Conservation (phyloP, 176 grass and related monocot species). For the Guadua angustifolia region DNA sequence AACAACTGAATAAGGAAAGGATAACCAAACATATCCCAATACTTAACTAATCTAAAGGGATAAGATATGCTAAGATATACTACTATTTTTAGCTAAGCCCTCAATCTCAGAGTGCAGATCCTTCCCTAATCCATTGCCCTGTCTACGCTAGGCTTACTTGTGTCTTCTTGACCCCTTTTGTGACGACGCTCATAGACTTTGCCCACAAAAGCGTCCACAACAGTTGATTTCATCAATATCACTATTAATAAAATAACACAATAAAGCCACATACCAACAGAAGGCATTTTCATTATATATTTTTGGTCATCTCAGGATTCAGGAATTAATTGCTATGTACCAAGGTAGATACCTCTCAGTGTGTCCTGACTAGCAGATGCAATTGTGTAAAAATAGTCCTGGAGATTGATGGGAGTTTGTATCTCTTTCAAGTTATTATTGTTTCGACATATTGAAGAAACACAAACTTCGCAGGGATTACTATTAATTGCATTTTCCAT, state of each 20-base stretch:
- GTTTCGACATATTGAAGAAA: neutral
- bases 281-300: neutral
- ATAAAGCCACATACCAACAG: slow-evolving; percentile 21
- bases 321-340: neutral
- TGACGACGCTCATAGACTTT: too few species aligned
- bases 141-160: too few species aligned
- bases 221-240: neutral
- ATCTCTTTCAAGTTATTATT: neutral
- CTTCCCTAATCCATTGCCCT: too few species aligned
- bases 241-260: slow-evolving; percentile 22
- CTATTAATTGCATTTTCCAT: slow-evolving; percentile 22
- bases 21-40: too few species aligned
- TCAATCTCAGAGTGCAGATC: too few species aligned
- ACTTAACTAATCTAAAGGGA: too few species aligned
- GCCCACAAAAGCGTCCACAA: too few species aligned
- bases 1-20: too few species aligned
- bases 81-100: too few species aligned
- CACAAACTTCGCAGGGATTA: slow-evolving; percentile 10
- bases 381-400: neutral
- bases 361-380: neutral
- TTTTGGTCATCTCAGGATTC: slow-evolving; percentile 3
- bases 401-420: neutral
- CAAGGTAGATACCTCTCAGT: neutral
- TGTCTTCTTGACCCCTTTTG: too few species aligned
- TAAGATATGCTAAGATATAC: too few species aligned